Evolutionary conservation across 2,329 filamentous ascomycete species (phyloP).

Genomic region (Neocatenulostroma microsporum): DNA sequence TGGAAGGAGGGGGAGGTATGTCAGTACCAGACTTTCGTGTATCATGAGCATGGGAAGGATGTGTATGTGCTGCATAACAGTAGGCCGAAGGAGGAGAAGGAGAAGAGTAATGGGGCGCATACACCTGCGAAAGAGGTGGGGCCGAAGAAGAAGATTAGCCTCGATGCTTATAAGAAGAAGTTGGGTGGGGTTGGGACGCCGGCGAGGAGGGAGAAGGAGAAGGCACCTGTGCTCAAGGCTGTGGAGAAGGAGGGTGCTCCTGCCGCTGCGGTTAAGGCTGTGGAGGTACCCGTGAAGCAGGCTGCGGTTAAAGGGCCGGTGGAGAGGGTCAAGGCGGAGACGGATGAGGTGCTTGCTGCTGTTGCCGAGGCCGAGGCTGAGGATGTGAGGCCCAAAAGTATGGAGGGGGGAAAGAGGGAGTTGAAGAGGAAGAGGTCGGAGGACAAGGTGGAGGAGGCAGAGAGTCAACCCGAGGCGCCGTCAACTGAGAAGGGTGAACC

Average conservation of each 20-base stretch:
- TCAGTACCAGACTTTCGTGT: constrained; percentile 56
- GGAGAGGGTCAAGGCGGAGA: constrained; percentile 27
- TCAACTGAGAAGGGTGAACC: not conserved
- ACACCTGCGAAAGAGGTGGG: constrained; percentile 31
- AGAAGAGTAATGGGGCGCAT: constrained; percentile 29
- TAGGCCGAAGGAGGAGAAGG: constrained; percentile 21
- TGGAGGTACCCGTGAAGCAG: constrained; percentile 19
- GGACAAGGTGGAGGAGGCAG: constrained; percentile 1
- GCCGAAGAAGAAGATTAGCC: constrained; percentile 55
- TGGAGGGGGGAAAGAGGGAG: constrained; percentile 1
- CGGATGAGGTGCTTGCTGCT: constrained; percentile 24
- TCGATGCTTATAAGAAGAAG: constrained; percentile 55
- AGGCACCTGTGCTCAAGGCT: constrained; percentile 17
- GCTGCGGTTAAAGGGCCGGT: constrained; percentile 26
- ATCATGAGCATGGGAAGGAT: constrained; percentile 45
- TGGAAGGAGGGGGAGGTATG: constrained; percentile 47
- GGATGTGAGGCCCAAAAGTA: constrained; percentile 18
- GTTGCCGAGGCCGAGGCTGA: constrained; percentile 14
- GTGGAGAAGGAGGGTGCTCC: constrained; percentile 12
- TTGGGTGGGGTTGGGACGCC: constrained; percentile 34
- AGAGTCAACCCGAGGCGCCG: constrained; percentile 1
- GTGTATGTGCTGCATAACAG: constrained; percentile 24
- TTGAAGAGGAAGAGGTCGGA: constrained; percentile 1
- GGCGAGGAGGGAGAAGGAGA: constrained; percentile 11
- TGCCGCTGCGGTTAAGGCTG: constrained; percentile 13